Evolutionary conservation across 768 basidiomycete genomes (phyloP), one percentile per base, ranked within the genome.

Genomic region (Hemileccinum rubropunctum): DNA sequence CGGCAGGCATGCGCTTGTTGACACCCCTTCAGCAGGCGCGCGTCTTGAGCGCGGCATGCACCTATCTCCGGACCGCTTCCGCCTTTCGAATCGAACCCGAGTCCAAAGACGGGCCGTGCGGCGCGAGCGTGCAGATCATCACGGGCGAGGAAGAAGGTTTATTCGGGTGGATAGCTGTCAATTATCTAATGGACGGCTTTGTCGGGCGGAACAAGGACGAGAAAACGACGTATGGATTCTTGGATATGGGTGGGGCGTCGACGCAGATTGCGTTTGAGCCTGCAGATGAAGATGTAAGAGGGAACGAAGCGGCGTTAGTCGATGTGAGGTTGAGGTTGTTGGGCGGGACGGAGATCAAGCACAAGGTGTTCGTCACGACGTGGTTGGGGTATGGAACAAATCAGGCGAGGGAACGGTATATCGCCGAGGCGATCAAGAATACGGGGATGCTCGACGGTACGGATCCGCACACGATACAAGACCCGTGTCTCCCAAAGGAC

Each of bases 371-470:
- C 53, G 95, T 98, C 49, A 97, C 97, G 45, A 98, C 95, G 1
- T 98, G 97, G 97, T 72, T 99, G 21, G 97, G 97, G 11, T 99
- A 95, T 65, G 97, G 97, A 12, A 98, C 97, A 28, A 98, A 98
- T 59, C 86, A 93, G 68, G 95, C 93, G n/a, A 71, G 95, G 60
- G 91, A 95, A 64, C 82, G 95, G 45, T 98, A 98, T 68, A 82
- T 95, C 30, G 83, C 86, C 9, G 72, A 81, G 51, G 74, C 78
- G 23, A 75, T 95, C 52, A 67, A 72, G 50, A 74, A 80, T 20
- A 82, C 80, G 58, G 60, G 62, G 20, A 51, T 57, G 39, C 41
- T 58, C 28, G 58, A 59, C 7, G 53, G 55, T 1, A 45, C 48
- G 38, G 57, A 48, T 2, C 45, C 47, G 17, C 69, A 74, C 38